These are phyloP conservation scores for Geranium rotundifolium DNA, from an alignment of 345 rosid species.

Conservation along the genomic window DNA sequence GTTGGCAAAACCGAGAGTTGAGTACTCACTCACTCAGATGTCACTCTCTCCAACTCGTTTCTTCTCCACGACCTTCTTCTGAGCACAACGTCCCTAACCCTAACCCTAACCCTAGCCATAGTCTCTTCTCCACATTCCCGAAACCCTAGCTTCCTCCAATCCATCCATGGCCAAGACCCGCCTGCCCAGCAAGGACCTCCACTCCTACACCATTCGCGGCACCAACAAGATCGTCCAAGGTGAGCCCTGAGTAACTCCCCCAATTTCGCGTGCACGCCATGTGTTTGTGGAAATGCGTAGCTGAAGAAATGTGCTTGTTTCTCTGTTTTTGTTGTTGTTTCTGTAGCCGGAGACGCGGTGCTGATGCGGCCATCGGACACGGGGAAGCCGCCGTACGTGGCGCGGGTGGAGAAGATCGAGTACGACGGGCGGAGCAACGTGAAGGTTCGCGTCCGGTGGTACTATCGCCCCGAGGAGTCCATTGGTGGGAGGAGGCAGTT, in stretches of 20 bases:
- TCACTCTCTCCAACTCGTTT: not conserved
- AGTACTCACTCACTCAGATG: not conserved
- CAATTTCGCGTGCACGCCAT: not conserved
- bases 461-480: not conserved
- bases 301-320: too few relatives aligned
- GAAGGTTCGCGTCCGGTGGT: too few relatives aligned
- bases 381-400: not conserved
- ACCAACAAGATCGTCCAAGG: not conserved
- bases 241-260: not conserved
- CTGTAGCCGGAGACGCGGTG: not conserved
- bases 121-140: not conserved
- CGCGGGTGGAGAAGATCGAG: not conserved
- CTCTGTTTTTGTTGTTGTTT: not conserved
- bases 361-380: not conserved
- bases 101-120: not conserved
- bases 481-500: not conserved
- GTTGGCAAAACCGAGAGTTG: not conserved
- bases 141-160: not conserved
- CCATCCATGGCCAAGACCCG: not conserved
- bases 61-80: not conserved
- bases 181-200: not conserved
- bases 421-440: not conserved
- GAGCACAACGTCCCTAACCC: too few relatives aligned
- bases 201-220: not conserved
- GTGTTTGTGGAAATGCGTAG: not conserved